These are phyloP conservation scores for Anisogramma anomala DNA, from an alignment of 2,329 filamentous ascomycete species.

Conservation along the genomic window DNA sequence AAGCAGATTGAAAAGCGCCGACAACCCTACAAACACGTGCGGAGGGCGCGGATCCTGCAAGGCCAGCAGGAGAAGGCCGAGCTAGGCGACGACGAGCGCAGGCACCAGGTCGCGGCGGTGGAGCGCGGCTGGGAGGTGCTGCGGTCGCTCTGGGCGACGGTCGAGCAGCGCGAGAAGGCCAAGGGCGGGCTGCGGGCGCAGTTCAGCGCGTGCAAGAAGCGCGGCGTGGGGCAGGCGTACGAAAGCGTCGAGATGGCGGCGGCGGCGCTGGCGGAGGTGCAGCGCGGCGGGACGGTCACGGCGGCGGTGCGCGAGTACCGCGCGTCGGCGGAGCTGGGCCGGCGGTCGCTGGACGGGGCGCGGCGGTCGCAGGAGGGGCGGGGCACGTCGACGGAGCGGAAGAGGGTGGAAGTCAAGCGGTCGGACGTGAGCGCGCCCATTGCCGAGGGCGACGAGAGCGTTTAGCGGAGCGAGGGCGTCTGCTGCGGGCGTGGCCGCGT, in stretches of 20 bases:
- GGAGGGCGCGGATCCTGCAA: slow-evolving; percentile 47
- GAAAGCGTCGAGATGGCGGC: slow-evolving; percentile 38
- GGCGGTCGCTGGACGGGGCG: neutral
- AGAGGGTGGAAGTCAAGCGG: neutral
- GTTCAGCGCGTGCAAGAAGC: slow-evolving; percentile 24
- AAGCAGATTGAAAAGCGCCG: slow-evolving; percentile 45
- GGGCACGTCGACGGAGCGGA: neutral
- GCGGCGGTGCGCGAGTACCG: slow-evolving; percentile 21
- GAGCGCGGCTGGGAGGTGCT: slow-evolving; percentile 32
- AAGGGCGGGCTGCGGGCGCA: slow-evolving; percentile 24
- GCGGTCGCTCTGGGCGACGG: slow-evolving; percentile 27
- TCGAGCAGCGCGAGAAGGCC: slow-evolving; percentile 28
- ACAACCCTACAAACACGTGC: slow-evolving; percentile 41
- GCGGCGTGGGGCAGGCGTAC: slow-evolving; percentile 33
- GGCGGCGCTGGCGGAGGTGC: slow-evolving; percentile 33
- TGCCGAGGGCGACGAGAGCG: slow-evolving; percentile 1
- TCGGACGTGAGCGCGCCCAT: neutral
- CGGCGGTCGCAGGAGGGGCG: neutral
- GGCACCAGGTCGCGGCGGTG: slow-evolving; percentile 22
- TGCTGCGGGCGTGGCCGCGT: too few relatives aligned
- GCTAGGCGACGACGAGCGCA: slow-evolving; percentile 24
- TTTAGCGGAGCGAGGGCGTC: neutral
- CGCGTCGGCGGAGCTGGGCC: slow-evolving; percentile 12
- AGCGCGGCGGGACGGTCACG: slow-evolving; percentile 31
- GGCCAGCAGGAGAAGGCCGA: slow-evolving; percentile 35